phyloP scores from a whole-genome alignment of 345 rosid genomes.

The Rhizophora apiculata region DNA sequence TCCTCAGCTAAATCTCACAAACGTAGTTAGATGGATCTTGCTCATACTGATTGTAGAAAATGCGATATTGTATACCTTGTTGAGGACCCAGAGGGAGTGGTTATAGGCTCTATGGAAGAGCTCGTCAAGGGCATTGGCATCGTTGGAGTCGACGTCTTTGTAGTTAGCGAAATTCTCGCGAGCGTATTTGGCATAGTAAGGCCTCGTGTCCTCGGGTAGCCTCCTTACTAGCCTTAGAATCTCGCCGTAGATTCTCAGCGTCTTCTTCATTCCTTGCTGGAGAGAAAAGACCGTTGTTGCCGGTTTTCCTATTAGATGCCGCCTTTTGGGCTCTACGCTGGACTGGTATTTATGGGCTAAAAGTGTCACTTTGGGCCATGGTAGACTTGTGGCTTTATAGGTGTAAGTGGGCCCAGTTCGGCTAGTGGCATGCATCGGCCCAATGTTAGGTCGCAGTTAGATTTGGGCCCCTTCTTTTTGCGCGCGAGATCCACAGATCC shows the following conservation, averaged over 20 bases:
- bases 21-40: not conserved
- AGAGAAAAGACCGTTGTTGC: no score
- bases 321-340: no score
- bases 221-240: slow-evolving; percentile 71
- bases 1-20: no score
- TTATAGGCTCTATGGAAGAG: slow-evolving; percentile 76
- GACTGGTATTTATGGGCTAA: no score
- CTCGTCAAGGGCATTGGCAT: slow-evolving; percentile 59
- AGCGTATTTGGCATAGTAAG: slow-evolving; percentile 84
- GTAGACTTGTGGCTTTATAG: no score
- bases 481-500: no score
- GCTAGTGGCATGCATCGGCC: no score
- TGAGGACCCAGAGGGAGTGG: slow-evolving; percentile 94
- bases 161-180: slow-evolving; percentile 91
- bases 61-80: slow-evolving; percentile 45
- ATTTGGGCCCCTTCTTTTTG: no score
- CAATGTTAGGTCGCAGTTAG: no score
- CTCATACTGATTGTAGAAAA: not conserved
- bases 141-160: slow-evolving; percentile 60
- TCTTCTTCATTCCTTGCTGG: slow-evolving; percentile 49
- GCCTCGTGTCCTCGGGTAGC: slow-evolving; percentile 71
- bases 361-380: no score
- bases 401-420: no score
- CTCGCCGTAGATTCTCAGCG: slow-evolving; percentile 70
- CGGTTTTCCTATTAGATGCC: no score